Evolutionary conservation across 2,329 filamentous ascomycete genomes (phyloP), one percentile per base, ranked within the genome.

Genomic region (Botrytis cinerea): DNA sequence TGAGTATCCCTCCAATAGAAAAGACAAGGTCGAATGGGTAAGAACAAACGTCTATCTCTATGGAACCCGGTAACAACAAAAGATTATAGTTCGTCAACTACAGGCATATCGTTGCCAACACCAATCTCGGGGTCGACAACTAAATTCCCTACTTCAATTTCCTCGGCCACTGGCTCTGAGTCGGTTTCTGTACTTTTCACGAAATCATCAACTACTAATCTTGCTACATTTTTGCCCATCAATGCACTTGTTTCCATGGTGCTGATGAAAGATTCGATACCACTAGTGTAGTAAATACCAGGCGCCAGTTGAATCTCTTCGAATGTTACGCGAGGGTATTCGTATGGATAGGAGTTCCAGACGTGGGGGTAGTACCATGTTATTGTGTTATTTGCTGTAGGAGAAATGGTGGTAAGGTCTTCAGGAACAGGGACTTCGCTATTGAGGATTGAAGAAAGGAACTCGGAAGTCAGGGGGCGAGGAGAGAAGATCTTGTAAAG

Each of bases 221-320:
- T 87, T 14, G 93, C 93, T 32, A 96, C 90, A 80, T 96, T 96
- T 87, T 88, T 93, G 0, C 96, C 96, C 90, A 96, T 96, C 77
- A 98, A 83, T 1, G 93, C 92, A 81, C 91, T 97, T 10, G 96
- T 98, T 85, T 99, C 96, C 96, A 99, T 98, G 0, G 94, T 97
- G 16, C 92, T 96, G 77, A 98, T 97, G 81, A 99, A 98, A 77
- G 92, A 92, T 83, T 98, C 95, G 61, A 98, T 97, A 3, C 89
- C 90, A 18, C 89, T 90, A 0, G 90, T 92, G 80, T 92, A 92
- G 82, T 90, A 96, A 22, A 95, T 79, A 0, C 89, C 88, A 10
- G 87, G 82, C 8, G 89, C 90, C 4, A 98, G 81, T 75, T 91
- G 84, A 4, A 91, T 88, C 75, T 96, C 92, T 77, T 98, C 94